Conservation (phyloP, 352 stramenopile species). For the Achlya hypogyna region DNA sequence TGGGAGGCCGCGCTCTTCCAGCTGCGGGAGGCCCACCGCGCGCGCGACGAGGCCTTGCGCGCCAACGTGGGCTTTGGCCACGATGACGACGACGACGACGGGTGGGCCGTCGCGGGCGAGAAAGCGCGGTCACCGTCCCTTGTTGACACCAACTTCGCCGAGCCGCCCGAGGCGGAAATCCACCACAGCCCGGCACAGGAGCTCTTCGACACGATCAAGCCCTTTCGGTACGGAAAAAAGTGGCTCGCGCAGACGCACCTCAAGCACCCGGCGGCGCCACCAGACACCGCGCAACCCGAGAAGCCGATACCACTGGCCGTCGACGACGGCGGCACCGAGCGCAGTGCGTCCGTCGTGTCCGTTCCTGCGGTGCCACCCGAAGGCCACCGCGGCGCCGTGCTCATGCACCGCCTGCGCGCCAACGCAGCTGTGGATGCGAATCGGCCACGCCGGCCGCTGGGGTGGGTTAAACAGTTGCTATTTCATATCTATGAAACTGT, state of each 20-base stretch:
- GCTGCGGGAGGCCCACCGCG: background rate
- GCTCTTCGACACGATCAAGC: background rate
- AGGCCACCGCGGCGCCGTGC: background rate
- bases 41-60: background rate
- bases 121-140: background rate
- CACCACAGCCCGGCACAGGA: background rate
- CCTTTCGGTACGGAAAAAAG: background rate
- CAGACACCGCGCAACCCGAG: background rate
- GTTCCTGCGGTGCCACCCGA: background rate
- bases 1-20: background rate
- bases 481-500: slow-evolving; percentile 1
- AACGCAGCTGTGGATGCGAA: background rate
- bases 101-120: background rate
- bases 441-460: background rate
- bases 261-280: background rate
- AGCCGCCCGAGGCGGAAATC: background rate
- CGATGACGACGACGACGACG: slow-evolving; percentile 6
- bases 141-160: background rate
- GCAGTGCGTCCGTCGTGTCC: background rate
- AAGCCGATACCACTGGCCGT: background rate
- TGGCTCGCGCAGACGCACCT: background rate
- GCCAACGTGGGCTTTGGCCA: background rate
- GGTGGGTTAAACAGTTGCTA: slow-evolving; percentile 5
- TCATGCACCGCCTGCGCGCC: background rate
- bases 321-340: background rate